These are phyloP conservation scores for Solanum hybrid DNA, from an alignment of 305 asterid species.

Conservation along the genomic window DNA sequence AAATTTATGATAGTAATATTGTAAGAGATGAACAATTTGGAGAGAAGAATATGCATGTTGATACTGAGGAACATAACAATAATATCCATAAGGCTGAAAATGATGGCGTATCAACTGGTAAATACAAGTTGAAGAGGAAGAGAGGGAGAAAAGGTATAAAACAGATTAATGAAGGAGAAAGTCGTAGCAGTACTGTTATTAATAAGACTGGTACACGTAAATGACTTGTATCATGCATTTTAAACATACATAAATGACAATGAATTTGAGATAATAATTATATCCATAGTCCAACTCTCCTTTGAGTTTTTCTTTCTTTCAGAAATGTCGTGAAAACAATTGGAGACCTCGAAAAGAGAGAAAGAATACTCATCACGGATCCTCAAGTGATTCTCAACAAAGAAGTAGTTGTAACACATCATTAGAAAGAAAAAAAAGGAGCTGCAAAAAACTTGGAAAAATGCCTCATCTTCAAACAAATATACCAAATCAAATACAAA, in stretches of 20 bases:
- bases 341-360: conserved; percentile 9
- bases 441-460: neutral
- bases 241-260: neutral
- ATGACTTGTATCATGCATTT: neutral
- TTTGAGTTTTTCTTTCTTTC: neutral
- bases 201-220: neutral
- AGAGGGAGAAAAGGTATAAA: neutral
- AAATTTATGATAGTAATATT: neutral
- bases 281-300: neutral
- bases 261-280: neutral
- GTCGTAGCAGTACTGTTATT: neutral
- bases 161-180: neutral
- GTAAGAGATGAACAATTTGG: neutral
- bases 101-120: too few species aligned
- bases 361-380: neutral
- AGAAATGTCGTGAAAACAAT: conserved; percentile 16
- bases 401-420: neutral
- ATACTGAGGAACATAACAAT: too few species aligned
- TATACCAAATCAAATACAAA: neutral
- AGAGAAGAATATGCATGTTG: neutral
- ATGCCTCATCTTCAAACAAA: conserved; percentile 3
- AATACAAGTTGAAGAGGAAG: too few species aligned
- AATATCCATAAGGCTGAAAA: neutral
- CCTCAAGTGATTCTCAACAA: neutral
- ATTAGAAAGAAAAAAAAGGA: neutral